Base-by-base conservation (phyloP, 441 rosid genomes). In the Euphorbia schlechtendalii region DNA sequence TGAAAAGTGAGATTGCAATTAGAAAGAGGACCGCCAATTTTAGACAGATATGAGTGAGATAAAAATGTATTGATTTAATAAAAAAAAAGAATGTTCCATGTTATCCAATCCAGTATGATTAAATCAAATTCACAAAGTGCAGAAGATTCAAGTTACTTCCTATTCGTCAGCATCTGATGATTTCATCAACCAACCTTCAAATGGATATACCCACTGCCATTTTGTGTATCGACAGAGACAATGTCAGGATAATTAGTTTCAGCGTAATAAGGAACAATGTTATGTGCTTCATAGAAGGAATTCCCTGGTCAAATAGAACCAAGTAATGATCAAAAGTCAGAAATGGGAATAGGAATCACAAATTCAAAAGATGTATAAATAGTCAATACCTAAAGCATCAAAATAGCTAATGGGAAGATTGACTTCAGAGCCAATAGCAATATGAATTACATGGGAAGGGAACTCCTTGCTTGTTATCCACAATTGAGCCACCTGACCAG, bases 401-500 rank as follows among this genome's bases (percentile, higher is more conserved):
- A 71, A 78, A 75, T 77, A 86, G 75, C 69, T 81, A 71, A 90
- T 74, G 57, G 94, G 84, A 72, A 94, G 83, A 79, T 85, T 82
- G 64, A 82, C 59, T 78, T 87, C 93, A 68, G 93, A 80, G 57
- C 92, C 96, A 73, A 88, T 77, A 61, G 96, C 86, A 49, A 94
- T 83, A 84, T 87, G 81, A 61, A 84, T 72, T 64, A 77, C 73
- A 48, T 69, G 89, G 63, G 74, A 65, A 13, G 84, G 82, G 60
- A 79, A 74, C 73, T 78, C 81, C 65, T 81, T 76, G 56, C 73
- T 74, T 70, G 79, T 71, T 63, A 84, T 75, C 85, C 97, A 83
- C 73, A 89, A 77, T 89, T 94, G 99, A 56, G 88, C 83, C 76
- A 94, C 96, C 99, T 94, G 83, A 71, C 43, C 73, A 58, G 48